phyloP scores from a whole-genome alignment of 768 basidiomycete genomes.

The Xerocomus brunneocitrinus region DNA sequence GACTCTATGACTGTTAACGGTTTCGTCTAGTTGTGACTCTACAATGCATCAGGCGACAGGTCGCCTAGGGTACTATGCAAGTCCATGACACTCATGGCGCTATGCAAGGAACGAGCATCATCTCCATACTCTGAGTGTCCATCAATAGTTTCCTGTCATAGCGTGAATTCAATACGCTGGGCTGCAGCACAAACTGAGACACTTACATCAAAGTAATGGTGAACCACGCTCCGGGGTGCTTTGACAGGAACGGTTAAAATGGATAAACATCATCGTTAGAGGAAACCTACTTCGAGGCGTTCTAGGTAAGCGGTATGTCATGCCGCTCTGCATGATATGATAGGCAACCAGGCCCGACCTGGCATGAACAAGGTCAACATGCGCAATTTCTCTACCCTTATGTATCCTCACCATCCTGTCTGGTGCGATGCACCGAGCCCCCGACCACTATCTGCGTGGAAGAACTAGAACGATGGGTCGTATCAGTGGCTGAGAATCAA shows the following conservation, averaged over 20 bases:
- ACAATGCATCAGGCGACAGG: conserved; percentile 68
- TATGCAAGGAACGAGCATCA: conserved; percentile 58
- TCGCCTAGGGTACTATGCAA: conserved; percentile 53
- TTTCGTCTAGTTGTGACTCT: conserved; percentile 12
- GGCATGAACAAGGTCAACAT: not conserved
- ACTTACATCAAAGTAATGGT: conserved; percentile 93
- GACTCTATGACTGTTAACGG: not conserved
- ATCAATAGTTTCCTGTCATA: conserved; percentile 65
- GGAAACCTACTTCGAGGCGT: conserved; percentile 81
- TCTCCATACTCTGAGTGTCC: conserved; percentile 70
- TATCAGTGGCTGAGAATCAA: not conserved
- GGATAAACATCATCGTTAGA: not conserved
- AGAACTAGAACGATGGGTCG: conserved; percentile 53
- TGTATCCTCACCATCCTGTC: conserved; percentile 76
- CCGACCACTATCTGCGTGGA: conserved; percentile 89
- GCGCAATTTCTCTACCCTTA: no score
- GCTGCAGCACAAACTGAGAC: not conserved
- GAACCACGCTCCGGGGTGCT: conserved; percentile 84
- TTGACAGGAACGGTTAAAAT: conserved; percentile 9
- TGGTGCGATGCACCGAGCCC: conserved; percentile 98
- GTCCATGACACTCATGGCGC: conserved; percentile 55
- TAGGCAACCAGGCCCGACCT: conserved; percentile 90
- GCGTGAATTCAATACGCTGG: not conserved
- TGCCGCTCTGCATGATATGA: conserved; percentile 87
- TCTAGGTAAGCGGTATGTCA: conserved; percentile 83